These are phyloP conservation scores for Aschersonia sp. DNA, from an alignment of 2,329 filamentous ascomycete species.

Conservation along the genomic window DNA sequence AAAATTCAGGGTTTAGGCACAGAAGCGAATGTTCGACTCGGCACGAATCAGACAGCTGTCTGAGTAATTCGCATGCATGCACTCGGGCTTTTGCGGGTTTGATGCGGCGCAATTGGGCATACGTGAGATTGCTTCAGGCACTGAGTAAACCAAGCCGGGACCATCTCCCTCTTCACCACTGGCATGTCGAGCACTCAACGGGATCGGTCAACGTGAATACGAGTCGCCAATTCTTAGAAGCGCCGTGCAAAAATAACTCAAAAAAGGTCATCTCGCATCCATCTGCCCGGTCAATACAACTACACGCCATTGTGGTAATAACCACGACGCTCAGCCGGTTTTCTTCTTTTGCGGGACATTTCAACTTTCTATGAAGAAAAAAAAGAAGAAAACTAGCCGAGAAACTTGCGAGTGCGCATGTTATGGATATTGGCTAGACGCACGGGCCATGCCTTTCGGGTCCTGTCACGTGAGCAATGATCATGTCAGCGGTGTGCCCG, in stretches of 20 bases:
- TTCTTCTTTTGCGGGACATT: constrained; percentile 38
- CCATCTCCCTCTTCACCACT: too few relatives aligned
- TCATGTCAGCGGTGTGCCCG: too few relatives aligned
- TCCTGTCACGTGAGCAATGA: constrained; percentile 2
- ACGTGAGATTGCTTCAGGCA: too few relatives aligned
- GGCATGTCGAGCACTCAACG: constrained; percentile 48
- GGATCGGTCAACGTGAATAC: constrained; percentile 41
- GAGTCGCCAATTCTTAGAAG: constrained; percentile 52
- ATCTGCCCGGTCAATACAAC: constrained; percentile 48
- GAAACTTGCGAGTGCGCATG: neutral
- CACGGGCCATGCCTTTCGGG: constrained; percentile 12
- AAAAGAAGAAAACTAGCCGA: constrained; percentile 6
- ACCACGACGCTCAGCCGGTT: constrained; percentile 33
- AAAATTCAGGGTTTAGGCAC: too few relatives aligned
- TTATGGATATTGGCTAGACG: constrained; percentile 4
- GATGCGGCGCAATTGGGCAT: too few relatives aligned
- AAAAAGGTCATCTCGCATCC: constrained; percentile 17
- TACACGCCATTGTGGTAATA: constrained; percentile 25
- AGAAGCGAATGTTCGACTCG: too few relatives aligned
- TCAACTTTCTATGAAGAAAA: constrained; percentile 40
- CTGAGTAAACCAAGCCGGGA: too few relatives aligned
- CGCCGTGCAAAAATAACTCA: constrained; percentile 25
- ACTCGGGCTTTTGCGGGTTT: too few relatives aligned
- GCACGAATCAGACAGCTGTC: too few relatives aligned
- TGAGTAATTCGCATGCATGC: too few relatives aligned